These are phyloP conservation scores for Vitellaria paradoxa DNA, from an alignment of 179 eudicot species.

Conservation along the genomic window DNA sequence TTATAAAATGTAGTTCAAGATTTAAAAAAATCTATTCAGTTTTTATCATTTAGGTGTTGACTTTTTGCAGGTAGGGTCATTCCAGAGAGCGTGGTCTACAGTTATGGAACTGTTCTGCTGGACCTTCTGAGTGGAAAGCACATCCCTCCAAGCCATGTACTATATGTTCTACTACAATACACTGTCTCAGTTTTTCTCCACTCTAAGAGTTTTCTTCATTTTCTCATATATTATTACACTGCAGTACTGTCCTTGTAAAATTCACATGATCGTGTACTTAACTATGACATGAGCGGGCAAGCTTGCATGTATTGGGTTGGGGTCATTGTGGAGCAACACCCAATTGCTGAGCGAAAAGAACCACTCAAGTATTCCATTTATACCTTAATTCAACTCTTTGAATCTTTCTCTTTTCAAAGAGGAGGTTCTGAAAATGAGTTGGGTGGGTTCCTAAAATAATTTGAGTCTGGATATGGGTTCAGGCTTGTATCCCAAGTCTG, in stretches of 20 bases:
- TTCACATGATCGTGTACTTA: background rate
- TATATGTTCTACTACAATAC: constrained; percentile 13
- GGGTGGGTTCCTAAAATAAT: background rate
- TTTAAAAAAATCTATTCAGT: background rate
- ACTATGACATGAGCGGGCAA: background rate
- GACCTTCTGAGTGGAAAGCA: constrained; percentile 95
- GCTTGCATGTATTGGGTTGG: constrained; percentile 6
- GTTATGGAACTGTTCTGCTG: constrained; percentile 87
- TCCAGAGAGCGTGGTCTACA: constrained; percentile 89
- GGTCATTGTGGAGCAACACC: background rate
- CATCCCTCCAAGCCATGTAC: constrained; percentile 95
- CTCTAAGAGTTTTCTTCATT: background rate
- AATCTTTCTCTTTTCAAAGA: background rate
- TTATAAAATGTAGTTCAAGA: background rate
- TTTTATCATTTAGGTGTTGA: constrained; percentile 19
- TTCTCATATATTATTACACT: background rate
- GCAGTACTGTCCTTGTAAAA: background rate
- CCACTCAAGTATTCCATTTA: background rate
- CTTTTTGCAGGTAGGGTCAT: constrained; percentile 80
- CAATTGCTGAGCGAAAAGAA: background rate
- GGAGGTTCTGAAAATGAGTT: background rate
- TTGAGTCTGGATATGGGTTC: background rate
- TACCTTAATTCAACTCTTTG: background rate
- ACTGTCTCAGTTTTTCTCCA: background rate
- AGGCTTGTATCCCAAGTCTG: too few species aligned